Base-by-base conservation (phyloP, 257 asterid genomes). In the Catharanthus roseus region DNA sequence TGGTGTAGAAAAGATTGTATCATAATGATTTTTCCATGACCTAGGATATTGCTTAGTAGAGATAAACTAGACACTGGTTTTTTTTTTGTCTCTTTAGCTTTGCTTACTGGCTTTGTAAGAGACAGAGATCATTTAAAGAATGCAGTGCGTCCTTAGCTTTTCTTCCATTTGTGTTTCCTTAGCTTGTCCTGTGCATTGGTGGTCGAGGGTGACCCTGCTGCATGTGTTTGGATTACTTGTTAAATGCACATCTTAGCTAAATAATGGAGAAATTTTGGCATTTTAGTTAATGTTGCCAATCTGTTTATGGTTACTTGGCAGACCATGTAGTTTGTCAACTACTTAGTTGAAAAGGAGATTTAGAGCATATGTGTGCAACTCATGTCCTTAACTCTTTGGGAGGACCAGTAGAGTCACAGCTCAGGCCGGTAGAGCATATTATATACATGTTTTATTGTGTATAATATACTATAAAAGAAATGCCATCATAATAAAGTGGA, bases 391-490 rank as follows among this genome's bases (percentile, higher is more conserved):
- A 74, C 71, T 51, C 72, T 75, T 78, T 65, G 85, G 91, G 84
- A 91, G 99, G 99, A 82, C 79, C 73, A 97, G 99, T 77, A 81
- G 73, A 81, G 83, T 85, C 50, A 77, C 88, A 80, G 81, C 91
- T 70, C 82, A 81, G 56, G 78, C 81, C n/a, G n/a, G n/a, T n/a
- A n/a, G n/a, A n/a, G n/a, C n/a, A n/a, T n/a, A n/a, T n/a, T n/a
- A n/a, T n/a, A n/a, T n/a, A n/a, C n/a, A n/a, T n/a, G n/a, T n/a
- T n/a, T n/a, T n/a, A n/a, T n/a, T n/a, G n/a, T n/a, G n/a, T n/a
- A n/a, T n/a, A n/a, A n/a, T n/a, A n/a, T n/a, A n/a, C n/a, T n/a
- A n/a, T n/a, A n/a, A n/a, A n/a, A n/a, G n/a, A n/a, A n/a, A n/a
- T n/a, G n/a, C n/a, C n/a, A n/a, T n/a, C n/a, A n/a, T n/a, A n/a